These are phyloP conservation scores for Mollisia scopiformis DNA, from an alignment of 2,329 filamentous ascomycete genomes.

Conservation along the genomic window DNA sequence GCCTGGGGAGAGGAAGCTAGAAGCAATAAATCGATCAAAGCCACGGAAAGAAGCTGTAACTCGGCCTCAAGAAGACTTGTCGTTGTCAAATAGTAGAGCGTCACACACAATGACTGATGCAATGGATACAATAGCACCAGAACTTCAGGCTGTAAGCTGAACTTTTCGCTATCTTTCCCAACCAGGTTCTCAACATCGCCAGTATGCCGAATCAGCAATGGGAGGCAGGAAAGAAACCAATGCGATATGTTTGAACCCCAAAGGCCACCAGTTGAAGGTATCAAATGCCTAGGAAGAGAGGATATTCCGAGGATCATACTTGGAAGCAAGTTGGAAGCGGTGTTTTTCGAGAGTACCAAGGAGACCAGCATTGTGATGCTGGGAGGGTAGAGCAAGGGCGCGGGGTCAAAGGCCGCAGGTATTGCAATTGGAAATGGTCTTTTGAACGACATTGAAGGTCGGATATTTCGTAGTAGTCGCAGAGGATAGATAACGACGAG, in stretches of 20 bases:
- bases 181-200: neutral
- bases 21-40: constrained; percentile 79
- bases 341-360: constrained; percentile 68
- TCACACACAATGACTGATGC: constrained; percentile 74
- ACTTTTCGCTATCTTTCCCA: neutral
- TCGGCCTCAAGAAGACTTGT: constrained; percentile 88
- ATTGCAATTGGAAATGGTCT: constrained; percentile 48
- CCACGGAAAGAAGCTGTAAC: constrained; percentile 81
- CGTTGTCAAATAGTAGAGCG: constrained; percentile 80
- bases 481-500: constrained; percentile 61
- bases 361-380: constrained; percentile 77
- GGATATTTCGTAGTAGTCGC: constrained; percentile 53
- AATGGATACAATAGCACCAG: constrained; percentile 73
- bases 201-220: constrained; percentile 47
- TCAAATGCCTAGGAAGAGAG: constrained; percentile 72
- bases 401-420: constrained; percentile 84
- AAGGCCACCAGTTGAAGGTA: constrained; percentile 62
- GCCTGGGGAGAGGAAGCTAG: constrained; percentile 81
- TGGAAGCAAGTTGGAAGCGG: constrained; percentile 66
- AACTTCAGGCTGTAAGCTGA: constrained; percentile 31
- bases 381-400: constrained; percentile 85
- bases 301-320: constrained; percentile 83
- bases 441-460: constrained; percentile 27
- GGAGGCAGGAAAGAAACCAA: constrained; percentile 76
- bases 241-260: constrained; percentile 69